A percentile compares a stretch with the other conserved stretches of the same genome.
Evolutionary conservation across 129 eudicot genomes (phyloP).

Genomic region (Tagetes erecta): DNA sequence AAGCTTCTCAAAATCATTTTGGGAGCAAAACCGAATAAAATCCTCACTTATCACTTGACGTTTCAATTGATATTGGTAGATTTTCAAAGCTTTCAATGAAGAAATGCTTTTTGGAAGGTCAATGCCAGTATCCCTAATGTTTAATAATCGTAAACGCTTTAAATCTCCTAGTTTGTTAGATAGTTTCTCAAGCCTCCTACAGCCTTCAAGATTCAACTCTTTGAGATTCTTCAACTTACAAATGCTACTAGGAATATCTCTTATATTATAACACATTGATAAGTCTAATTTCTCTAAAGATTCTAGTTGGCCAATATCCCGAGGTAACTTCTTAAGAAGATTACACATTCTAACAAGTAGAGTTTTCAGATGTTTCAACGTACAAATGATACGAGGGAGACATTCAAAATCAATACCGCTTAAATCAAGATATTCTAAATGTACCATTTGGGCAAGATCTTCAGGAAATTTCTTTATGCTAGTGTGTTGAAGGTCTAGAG

Average conservation of each 20-base stretch:
- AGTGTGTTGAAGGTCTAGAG: not conserved
- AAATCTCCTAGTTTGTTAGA: not conserved
- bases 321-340: not conserved
- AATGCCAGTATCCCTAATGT: not conserved
- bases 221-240: not conserved
- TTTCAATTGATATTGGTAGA: no score
- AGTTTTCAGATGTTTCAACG: slow-evolving; percentile 2
- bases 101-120: not conserved
- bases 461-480: not conserved
- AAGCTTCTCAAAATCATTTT: no score
- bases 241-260: not conserved
- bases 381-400: slow-evolving; percentile 3
- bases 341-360: not conserved
- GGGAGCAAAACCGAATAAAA: no score
- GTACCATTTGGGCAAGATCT: not conserved
- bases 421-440: not conserved
- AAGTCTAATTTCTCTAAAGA: not conserved
- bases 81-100: not conserved
- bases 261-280: not conserved
- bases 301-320: slow-evolving; percentile 1
- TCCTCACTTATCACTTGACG: no score
- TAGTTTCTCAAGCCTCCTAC: not conserved
- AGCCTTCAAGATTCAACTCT: not conserved
- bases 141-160: not conserved
- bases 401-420: not conserved